phyloP scores from a whole-genome alignment of 2,329 filamentous ascomycete genomes.

The Tolypocladium guangdongense region DNA sequence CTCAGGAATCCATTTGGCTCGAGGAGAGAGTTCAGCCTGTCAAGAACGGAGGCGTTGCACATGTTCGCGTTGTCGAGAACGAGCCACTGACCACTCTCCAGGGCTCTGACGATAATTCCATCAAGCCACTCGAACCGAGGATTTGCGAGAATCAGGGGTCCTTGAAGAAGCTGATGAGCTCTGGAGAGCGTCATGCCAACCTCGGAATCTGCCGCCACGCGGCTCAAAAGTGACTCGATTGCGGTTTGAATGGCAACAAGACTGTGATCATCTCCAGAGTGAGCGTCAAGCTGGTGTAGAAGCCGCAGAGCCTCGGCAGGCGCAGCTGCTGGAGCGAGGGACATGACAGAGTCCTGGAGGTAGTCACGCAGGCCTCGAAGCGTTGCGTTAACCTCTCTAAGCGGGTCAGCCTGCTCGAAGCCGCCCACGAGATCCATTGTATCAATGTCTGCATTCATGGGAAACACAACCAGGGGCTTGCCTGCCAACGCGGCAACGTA shows the following conservation, averaged over 20 bases:
- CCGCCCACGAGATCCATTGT: constrained; percentile 96
- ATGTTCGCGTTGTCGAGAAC: constrained; percentile 96
- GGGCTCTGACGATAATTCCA: constrained; percentile 77
- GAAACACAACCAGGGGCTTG: constrained; percentile 66
- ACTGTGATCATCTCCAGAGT: constrained; percentile 24
- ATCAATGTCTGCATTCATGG: constrained; percentile 90
- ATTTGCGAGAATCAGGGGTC: constrained; percentile 49
- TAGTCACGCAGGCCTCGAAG: constrained; percentile 38
- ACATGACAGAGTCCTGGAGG: constrained; percentile 39
- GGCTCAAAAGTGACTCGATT: constrained; percentile 27
- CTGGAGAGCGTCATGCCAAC: constrained; percentile 37
- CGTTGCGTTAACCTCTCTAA: constrained; percentile 54
- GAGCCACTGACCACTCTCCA: constrained; percentile 81
- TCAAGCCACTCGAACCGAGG: constrained; percentile 95
- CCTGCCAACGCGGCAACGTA: constrained; percentile 73
- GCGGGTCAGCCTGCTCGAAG: constrained; percentile 85
- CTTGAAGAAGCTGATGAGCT: constrained; percentile 37
- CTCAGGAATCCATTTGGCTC: constrained; percentile 81
- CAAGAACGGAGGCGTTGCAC: constrained; percentile 88
- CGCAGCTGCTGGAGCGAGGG: constrained; percentile 33
- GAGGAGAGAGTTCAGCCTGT: constrained; percentile 86
- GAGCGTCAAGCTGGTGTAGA: constrained; percentile 36
- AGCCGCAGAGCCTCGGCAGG: constrained; percentile 37
- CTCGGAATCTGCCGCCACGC: constrained; percentile 31
- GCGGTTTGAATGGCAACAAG: constrained; percentile 26